Evolutionary conservation across 2,329 filamentous ascomycete genomes (phyloP), one percentile per base, ranked within the genome.

Genomic region (Karstenula rhodostoma): DNA sequence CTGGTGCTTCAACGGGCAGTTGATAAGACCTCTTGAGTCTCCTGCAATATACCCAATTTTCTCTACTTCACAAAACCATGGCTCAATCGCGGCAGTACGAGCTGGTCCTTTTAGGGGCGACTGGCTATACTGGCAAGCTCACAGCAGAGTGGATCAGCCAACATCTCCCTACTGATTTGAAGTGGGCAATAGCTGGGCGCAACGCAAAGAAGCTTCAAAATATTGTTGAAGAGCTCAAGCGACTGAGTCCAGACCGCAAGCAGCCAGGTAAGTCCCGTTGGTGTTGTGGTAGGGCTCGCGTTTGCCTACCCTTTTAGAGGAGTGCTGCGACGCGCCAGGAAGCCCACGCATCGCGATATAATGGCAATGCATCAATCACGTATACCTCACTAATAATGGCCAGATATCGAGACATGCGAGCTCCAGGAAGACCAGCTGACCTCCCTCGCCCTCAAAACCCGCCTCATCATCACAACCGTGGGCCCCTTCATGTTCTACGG

Each of bases 101-200:
- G 68, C 77, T 90, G 51, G 80, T 91, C 46, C 80, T 92, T 35
- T 82, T 90, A 22, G 89, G 89, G 27, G 88, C 89, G 10, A 90
- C 85, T 74, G 94, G 94, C 29, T 97, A 96, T 78, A 97, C 94
- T 0, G 94, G 94, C 42, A 89, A 87, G 66, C 84, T 91, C 67
- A 88, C 88, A 2, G 89, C 89, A 29, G 89, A 96, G 75, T 88
- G 95, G 77, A 90, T 97, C 70, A 84, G 88, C 55, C 84, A 84
- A 15, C 80, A 86, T 65, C 82, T 93, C 0, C 90, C 93, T 0
- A 92, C 90, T 19, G 86, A 92, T 74, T 77, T 96, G 63, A 93
- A 88, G 81, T 97, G 94, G 94, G 94, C 92, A 15, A 83, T 97
- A 57, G 92, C 93, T 48, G 94, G 94, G 32, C 90, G 94, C 27